A percentile compares a stretch with the other conserved stretches of the same genome.
phyloP scores from a whole-genome alignment of 2,329 filamentous ascomycete species.

The Ambrosiella beaveri region DNA sequence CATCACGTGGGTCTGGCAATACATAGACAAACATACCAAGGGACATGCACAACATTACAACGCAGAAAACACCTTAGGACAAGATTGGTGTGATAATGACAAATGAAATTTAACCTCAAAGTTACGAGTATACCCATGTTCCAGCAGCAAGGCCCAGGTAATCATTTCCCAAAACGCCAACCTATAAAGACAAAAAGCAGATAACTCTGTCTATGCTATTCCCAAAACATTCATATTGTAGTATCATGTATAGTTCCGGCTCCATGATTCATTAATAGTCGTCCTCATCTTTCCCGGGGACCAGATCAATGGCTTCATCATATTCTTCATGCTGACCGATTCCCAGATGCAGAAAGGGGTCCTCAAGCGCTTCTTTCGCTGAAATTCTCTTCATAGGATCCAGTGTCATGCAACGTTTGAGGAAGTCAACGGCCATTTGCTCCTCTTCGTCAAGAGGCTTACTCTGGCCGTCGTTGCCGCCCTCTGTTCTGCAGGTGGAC shows the following conservation, averaged over 20 bases:
- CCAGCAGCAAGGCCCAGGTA: not conserved
- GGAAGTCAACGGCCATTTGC: slow-evolving; percentile 53
- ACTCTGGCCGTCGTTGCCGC: slow-evolving; percentile 32
- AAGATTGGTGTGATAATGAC: too few relatives aligned
- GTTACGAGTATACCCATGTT: not conserved
- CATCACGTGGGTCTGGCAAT: not conserved
- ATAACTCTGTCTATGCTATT: not conserved
- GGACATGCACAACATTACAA: too few relatives aligned
- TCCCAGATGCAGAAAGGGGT: slow-evolving; percentile 43
- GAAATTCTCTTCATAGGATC: slow-evolving; percentile 59
- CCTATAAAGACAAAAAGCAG: not conserved
- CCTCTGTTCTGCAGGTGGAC: slow-evolving; percentile 65
- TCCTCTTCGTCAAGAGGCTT: slow-evolving; percentile 47
- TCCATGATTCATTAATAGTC: not conserved
- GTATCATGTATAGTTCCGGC: not conserved
- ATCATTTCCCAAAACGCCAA: not conserved
- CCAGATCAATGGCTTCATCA: not conserved
- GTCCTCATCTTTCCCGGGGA: not conserved
- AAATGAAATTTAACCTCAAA: not conserved
- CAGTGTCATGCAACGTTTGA: slow-evolving; percentile 56
- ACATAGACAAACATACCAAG: too few relatives aligned
- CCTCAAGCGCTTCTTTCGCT: slow-evolving; percentile 53
- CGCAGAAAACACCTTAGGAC: too few relatives aligned
- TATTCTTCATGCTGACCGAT: not conserved
- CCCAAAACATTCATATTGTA: not conserved